Conservation (phyloP, 192 early-diverging fungal species). For the Coemansia reversa region DNA sequence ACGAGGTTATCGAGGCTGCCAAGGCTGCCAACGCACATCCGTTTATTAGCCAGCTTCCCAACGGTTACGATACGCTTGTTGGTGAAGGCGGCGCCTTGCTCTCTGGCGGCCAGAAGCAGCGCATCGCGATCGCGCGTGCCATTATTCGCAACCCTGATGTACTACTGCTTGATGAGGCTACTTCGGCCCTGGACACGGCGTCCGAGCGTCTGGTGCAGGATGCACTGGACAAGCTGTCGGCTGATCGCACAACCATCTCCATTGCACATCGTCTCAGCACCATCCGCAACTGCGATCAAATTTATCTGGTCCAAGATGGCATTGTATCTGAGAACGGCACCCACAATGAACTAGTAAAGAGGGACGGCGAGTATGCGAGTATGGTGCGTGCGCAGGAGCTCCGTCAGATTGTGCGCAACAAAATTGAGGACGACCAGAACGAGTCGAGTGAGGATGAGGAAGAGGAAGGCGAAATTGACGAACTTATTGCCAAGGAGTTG, state of each 20-base stretch:
- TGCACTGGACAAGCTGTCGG: constrained; percentile 72
- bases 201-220: constrained; percentile 78
- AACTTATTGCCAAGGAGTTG: constrained; percentile 44
- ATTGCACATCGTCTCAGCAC: constrained; percentile 92
- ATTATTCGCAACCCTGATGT: constrained; percentile 84
- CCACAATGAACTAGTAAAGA: constrained; percentile 71
- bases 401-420: constrained; percentile 60
- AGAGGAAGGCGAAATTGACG: constrained; percentile 25
- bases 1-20: constrained; percentile 68
- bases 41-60: constrained; percentile 69
- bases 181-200: constrained; percentile 81
- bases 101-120: constrained; percentile 94
- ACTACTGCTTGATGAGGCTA: constrained; percentile 86
- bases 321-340: constrained; percentile 72
- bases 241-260: constrained; percentile 82
- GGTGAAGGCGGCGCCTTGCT: constrained; percentile 80
- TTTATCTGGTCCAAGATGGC: constrained; percentile 80
- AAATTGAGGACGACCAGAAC: constrained; percentile 9
- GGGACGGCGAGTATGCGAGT: constrained; percentile 56
- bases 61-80: constrained; percentile 80
- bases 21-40: constrained; percentile 70
- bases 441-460: constrained; percentile 11
- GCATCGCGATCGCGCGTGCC: constrained; percentile 92
- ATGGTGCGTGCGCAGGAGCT: constrained; percentile 75
- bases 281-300: constrained; percentile 84